Evolutionary conservation across 148 eudicot genomes (phyloP).

Genomic region (Vaccinium darrowii): DNA sequence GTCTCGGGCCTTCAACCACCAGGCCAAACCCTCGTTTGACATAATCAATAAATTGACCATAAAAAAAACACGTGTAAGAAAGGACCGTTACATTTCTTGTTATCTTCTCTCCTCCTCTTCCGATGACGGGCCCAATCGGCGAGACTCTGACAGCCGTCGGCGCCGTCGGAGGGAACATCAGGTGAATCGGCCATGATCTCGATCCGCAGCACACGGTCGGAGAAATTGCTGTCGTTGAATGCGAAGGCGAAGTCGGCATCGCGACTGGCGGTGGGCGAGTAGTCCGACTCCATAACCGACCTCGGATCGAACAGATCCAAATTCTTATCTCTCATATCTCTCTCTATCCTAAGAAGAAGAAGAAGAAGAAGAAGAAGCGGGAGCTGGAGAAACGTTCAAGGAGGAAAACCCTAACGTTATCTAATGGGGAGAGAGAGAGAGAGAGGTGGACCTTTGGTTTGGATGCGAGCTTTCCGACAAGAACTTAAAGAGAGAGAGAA

Average conservation of each 20-base stretch:
- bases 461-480: constrained; percentile 5
- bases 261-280: constrained; percentile 24
- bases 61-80: background rate
- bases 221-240: constrained; percentile 83
- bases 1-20: too few species aligned
- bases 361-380: background rate
- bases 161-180: constrained; percentile 39
- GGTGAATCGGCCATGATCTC: constrained; percentile 67
- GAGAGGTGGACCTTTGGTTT: background rate
- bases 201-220: constrained; percentile 73
- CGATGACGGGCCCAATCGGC: constrained; percentile 75
- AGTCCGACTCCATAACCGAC: constrained; percentile 63
- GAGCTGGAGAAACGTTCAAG: background rate
- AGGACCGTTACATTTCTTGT: constrained; percentile 47
- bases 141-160: constrained; percentile 47
- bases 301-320: constrained; percentile 73
- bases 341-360: background rate
- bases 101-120: constrained; percentile 59
- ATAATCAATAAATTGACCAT: background rate
- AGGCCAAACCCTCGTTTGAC: too few species aligned
- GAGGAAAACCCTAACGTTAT: constrained; percentile 12
- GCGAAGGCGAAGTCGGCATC: constrained; percentile 84
- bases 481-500: background rate
- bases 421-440: background rate
- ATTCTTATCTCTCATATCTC: constrained; percentile 34